Evolutionary conservation across 208 protist genomes (phyloP).

Genomic region (Kentomonas sorsogonicus): DNA sequence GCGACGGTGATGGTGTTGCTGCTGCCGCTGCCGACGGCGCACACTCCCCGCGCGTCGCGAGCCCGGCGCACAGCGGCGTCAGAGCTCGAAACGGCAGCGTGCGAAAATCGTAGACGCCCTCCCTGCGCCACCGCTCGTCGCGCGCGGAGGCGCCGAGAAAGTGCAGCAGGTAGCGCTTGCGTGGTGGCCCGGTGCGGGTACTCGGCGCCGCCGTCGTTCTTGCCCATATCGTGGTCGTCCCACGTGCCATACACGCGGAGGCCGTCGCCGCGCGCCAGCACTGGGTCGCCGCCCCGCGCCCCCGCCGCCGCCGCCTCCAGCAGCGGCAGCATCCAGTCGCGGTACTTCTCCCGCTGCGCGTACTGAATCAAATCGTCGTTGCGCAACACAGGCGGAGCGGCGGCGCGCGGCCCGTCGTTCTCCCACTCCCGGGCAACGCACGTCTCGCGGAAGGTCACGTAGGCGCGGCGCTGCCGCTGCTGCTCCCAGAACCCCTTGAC

Average conservation of each 20-base stretch:
- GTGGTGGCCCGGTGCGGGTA: conserved; percentile 46
- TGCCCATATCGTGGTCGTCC: conserved; percentile 89
- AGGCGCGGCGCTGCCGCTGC: conserved; percentile 46
- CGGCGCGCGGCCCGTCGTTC: not conserved
- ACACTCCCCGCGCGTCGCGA: too few species aligned
- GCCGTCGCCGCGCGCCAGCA: conserved; percentile 1
- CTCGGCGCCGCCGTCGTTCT: conserved; percentile 79
- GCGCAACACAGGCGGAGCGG: not conserved
- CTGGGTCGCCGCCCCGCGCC: not conserved
- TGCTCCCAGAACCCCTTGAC: conserved; percentile 55
- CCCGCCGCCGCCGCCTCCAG: too few species aligned
- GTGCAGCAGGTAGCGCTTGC: conserved; percentile 67
- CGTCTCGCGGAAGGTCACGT: conserved; percentile 54
- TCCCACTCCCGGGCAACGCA: too few species aligned
- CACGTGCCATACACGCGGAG: conserved; percentile 63
- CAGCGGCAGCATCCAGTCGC: not conserved
- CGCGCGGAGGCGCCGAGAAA: conserved; percentile 51
- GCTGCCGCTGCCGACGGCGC: too few species aligned
- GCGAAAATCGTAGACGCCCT: conserved; percentile 66
- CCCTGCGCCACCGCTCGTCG: conserved; percentile 37
- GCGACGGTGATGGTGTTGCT: too few species aligned
- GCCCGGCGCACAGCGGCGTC: too few species aligned
- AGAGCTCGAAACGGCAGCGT: conserved; percentile 46
- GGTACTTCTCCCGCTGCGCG: not conserved
- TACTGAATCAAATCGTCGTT: not conserved